Evolutionary conservation across 2,329 filamentous ascomycete species (phyloP), one percentile per base, ranked within the genome.

Genomic region (Aureobasidium zeae): DNA sequence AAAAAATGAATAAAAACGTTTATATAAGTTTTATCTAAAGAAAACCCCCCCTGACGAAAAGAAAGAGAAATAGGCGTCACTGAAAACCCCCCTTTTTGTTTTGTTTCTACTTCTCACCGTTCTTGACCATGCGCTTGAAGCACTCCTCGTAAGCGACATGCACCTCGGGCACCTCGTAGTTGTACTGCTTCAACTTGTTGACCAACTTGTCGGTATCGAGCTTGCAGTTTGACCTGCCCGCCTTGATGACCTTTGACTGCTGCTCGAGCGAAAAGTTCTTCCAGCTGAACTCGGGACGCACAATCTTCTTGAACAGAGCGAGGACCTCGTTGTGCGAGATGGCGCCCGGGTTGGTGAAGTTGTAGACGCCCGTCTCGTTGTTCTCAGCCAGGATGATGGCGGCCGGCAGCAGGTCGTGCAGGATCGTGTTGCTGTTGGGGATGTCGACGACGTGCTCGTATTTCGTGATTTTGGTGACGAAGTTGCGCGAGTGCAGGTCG

Each of bases 261-360:
- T 82, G 76, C 53, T 80, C 76, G 30, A 81, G 57, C 2, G 68
- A 71, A 55, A 82, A 83, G 65, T 81, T 83, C 65, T 72, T 70
- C 76, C 77, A 82, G 29, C 65, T 68, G 53, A 79, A 74, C 20
- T 56, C 57, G 2, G 78, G 78, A 29, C 77, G 70, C 26, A 83
- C 71, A 51, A 79, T 76, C 49, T 81, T 70, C 53, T 71, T 73
- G 63, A 81, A 81, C 30, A 83, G 63, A 2, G 63, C 53, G 28
- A 83, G 65, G 5, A 83, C 77, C 61, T 82, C 77, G 58, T 82
- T 82, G 63, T 82, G 78, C n/a, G 76, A 79, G 57, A 83, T 81
- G 50, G 76, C 74, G 10, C 78, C 79, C 0, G 79, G 79, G 62
- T 82, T 83, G 48, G 77, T 81, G 59, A 82, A 81, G 64, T 83